These are phyloP conservation scores for Penicillium turbatum DNA, from an alignment of 495 filamentous ascomycete genomes.

Conservation along the genomic window DNA sequence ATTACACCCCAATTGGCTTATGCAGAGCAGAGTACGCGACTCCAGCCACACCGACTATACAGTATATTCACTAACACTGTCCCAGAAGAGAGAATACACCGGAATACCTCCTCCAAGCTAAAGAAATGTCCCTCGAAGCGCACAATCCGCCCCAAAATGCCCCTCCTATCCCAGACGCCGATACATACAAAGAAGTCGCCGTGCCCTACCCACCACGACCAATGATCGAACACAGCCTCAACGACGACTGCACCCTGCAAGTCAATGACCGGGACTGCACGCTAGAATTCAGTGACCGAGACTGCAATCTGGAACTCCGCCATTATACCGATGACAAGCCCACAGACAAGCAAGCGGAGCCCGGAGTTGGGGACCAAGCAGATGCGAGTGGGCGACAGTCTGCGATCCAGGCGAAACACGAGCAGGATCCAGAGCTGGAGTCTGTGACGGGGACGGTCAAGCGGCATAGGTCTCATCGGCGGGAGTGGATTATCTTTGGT, in stretches of 20 bases:
- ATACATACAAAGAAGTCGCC: conserved; percentile 5
- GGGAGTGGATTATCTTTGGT: conserved; percentile 4
- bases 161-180: neutral
- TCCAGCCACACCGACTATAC: neutral
- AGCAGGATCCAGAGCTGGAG: neutral
- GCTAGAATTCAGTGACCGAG: conserved; percentile 1
- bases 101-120: neutral
- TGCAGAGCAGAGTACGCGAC: neutral
- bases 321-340: conserved; percentile 2
- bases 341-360: neutral
- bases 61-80: neutral
- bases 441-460: conserved; percentile 3
- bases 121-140: neutral
- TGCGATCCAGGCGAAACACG: neutral
- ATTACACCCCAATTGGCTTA: neutral
- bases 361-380: neutral
- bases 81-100: neutral
- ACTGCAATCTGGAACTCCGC: conserved; percentile 1
- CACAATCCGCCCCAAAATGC: neutral
- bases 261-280: conserved; percentile 2
- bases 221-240: conserved; percentile 1
- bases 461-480: neutral
- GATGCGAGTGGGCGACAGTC: neutral
- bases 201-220: neutral
- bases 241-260: conserved; percentile 1